Evolutionary conservation across 148 eudicot species (phyloP), one percentile per base, ranked within the genome.

Genomic region (Bassia scoparia): DNA sequence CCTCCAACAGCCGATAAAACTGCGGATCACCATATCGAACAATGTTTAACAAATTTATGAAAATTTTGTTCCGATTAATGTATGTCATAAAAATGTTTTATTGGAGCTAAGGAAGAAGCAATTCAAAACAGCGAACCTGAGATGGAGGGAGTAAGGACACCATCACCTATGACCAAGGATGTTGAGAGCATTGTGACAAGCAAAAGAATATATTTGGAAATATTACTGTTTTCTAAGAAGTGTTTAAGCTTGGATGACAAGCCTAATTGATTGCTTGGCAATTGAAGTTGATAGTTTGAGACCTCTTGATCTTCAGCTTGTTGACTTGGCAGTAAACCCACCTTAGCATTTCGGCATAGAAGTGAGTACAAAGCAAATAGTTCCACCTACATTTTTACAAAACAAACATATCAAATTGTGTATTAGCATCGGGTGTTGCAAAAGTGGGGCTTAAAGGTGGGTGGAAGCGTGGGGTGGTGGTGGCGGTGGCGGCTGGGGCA

Each of bases 331-430:
- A 82, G 48, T 61, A 85, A 68, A 0, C 88, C 88, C 5, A 80
- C 80, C 59, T 80, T 82, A 14, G 75, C 84, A 69, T 85, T 76
- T 44, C 88, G 70, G 16, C 88, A 85, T 64, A 85, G 23, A 17
- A 85, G 75, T 5, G 88, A 85, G 69, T 85, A 85, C 59, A 85
- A 64, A 2, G 88, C 88, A 73, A 85, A 85, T 1, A n/a, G 88
- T 85, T 38, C 88, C 86, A 3, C 88, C 88, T 85, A 54, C n/a
- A n/a, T n/a, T n/a, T 43, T 56, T 64, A 26, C 8, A 21, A 31
- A 44, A 7, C 4, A 34, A 24, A 21, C 15, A 41, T n/a, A n/a
- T n/a, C n/a, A n/a, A n/a, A n/a, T n/a, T n/a, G n/a, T n/a, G n/a
- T n/a, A n/a, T n/a, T n/a, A n/a, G n/a, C n/a, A n/a, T n/a, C n/a